Percentiles rank a stretch among this genome's conserved stretches.
Evolutionary conservation across 208 protist species (phyloP).

Genomic region (Borovskyia barvae): DNA sequence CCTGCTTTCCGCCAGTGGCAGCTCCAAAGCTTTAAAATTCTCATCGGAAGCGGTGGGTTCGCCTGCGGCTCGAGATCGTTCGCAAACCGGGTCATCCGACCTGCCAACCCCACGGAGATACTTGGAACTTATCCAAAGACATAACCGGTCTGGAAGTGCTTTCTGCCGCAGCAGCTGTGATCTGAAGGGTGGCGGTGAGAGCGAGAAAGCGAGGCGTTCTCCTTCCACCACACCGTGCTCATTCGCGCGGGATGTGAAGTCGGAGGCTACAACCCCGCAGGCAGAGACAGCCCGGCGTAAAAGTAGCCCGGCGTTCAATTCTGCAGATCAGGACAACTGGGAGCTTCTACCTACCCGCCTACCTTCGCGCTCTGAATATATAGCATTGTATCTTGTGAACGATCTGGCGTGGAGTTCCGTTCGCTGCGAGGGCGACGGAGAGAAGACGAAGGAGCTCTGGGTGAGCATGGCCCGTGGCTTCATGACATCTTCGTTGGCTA

Average conservation of each 20-base stretch:
- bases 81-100: constrained; percentile 1
- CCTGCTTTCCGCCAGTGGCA: not conserved
- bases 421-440: constrained; percentile 20
- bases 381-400: constrained; percentile 50
- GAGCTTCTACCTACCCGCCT: constrained; percentile 12
- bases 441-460: constrained; percentile 43
- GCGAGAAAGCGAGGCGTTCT: too few species aligned
- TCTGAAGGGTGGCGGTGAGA: not conserved
- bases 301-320: not conserved
- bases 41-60: not conserved
- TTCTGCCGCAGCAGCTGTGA: constrained; percentile 4
- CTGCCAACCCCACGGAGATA: constrained; percentile 1
- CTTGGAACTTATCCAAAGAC: constrained; percentile 10
- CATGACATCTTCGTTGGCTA: constrained; percentile 34
- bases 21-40: not conserved
- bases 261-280: not conserved
- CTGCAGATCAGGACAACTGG: not conserved
- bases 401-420: constrained; percentile 45
- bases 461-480: constrained; percentile 48
- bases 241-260: not conserved
- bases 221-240: not conserved
- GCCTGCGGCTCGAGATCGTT: constrained; percentile 3
- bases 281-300: not conserved
- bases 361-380: constrained; percentile 53
- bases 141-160: constrained; percentile 23